Evolutionary conservation across 495 filamentous ascomycete species (phyloP).

Genomic region (Poronia punctata): DNA sequence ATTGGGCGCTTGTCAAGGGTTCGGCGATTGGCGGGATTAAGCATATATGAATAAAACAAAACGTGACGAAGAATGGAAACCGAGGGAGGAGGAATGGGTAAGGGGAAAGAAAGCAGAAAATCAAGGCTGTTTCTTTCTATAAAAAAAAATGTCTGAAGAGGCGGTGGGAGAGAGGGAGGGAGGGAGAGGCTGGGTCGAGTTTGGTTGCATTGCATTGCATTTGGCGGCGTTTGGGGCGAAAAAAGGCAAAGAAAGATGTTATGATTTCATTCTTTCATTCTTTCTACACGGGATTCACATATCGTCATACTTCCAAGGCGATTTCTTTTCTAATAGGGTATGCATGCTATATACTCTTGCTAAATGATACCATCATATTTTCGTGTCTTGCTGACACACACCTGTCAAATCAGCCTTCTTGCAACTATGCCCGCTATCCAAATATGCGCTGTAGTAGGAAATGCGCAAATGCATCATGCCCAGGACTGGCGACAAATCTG

Average conservation of each 20-base stretch:
- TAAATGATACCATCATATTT: constrained; percentile 23
- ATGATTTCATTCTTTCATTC: too few relatives aligned
- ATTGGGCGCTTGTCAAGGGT: constrained; percentile 86
- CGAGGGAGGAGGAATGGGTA: neutral
- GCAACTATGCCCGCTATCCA: constrained; percentile 15
- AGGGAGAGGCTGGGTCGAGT: too few relatives aligned
- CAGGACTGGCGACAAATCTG: constrained; percentile 56
- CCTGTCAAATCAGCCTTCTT: constrained; percentile 2
- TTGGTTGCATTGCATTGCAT: constrained; percentile 15
- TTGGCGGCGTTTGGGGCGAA: constrained; percentile 11
- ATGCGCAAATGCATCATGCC: constrained; percentile 43
- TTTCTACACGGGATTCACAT: too few relatives aligned
- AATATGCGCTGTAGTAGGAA: constrained; percentile 45
- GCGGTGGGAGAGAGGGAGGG: too few relatives aligned
- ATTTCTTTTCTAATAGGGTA: constrained; percentile 26
- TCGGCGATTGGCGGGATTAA: constrained; percentile 78
- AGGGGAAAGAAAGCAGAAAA: neutral
- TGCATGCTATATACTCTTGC: constrained; percentile 26
- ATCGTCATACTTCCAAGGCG: too few relatives aligned
- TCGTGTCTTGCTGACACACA: constrained; percentile 20
- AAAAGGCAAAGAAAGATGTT: too few relatives aligned
- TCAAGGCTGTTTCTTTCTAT: too few relatives aligned
- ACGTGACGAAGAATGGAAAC: neutral
- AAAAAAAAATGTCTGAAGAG: too few relatives aligned
- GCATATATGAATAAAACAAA: constrained; percentile 42